Evolutionary conservation across 768 basidiomycete genomes (phyloP).

Genomic region (Punctularia strigosozonata): DNA sequence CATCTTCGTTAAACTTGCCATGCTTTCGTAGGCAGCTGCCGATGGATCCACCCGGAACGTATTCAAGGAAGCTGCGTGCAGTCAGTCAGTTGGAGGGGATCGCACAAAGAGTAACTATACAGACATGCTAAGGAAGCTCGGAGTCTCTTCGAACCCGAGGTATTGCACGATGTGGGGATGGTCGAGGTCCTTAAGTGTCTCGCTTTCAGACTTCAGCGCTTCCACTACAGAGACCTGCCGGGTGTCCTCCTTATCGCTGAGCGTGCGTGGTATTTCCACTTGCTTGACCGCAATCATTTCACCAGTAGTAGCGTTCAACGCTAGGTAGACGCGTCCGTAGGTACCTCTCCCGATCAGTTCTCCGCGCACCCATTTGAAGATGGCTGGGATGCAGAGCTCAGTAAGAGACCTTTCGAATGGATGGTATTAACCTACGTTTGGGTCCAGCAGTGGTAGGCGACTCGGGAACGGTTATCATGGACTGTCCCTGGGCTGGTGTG

Average conservation of each 20-base stretch:
- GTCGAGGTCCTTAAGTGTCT: slow-evolving; percentile 91
- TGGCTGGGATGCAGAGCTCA: slow-evolving; percentile 33
- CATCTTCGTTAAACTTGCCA: slow-evolving; percentile 85
- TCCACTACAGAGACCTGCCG: slow-evolving; percentile 80
- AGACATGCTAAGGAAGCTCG: slow-evolving; percentile 83
- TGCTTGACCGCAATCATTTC: slow-evolving; percentile 99
- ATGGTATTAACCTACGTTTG: slow-evolving; percentile 33
- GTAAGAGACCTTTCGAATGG: slow-evolving; percentile 1
- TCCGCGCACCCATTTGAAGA: slow-evolving; percentile 97
- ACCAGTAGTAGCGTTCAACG: slow-evolving; percentile 89
- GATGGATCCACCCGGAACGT: slow-evolving; percentile 95
- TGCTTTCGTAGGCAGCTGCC: slow-evolving; percentile 84
- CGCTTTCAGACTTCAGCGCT: slow-evolving; percentile 89
- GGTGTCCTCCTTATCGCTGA: slow-evolving; percentile 82
- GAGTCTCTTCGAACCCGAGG: slow-evolving; percentile 88
- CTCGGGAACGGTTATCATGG: slow-evolving; percentile 34
- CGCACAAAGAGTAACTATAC: slow-evolving; percentile 19
- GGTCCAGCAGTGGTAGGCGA: slow-evolving; percentile 47
- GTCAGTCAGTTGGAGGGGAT: slow-evolving; percentile 3
- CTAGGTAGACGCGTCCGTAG: slow-evolving; percentile 93
- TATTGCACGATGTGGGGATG: slow-evolving; percentile 98
- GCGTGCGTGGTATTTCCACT: slow-evolving; percentile 88
- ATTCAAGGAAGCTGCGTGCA: slow-evolving; percentile 80
- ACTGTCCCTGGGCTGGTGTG: slow-evolving; percentile 56
- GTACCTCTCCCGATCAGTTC: slow-evolving; percentile 96